phyloP scores from a whole-genome alignment of 768 basidiomycete genomes.

The Lentinula sp. region DNA sequence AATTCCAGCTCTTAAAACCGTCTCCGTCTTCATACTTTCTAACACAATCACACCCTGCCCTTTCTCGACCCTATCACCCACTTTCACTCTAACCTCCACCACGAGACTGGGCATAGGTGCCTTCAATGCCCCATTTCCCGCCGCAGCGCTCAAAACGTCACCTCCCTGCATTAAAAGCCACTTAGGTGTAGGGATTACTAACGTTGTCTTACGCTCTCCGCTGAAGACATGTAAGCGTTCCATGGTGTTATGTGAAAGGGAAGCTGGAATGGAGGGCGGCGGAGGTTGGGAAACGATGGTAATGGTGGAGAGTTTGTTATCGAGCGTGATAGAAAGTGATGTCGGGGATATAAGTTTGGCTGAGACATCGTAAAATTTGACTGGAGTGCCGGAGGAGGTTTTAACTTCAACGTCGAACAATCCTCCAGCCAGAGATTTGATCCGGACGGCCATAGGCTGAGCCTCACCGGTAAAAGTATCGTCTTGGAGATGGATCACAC shows the following conservation, averaged over 20 bases:
- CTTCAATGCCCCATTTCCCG: slow-evolving; percentile 56
- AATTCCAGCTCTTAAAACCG: slow-evolving; percentile 67
- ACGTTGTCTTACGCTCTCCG: slow-evolving; percentile 54
- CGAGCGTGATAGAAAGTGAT: slow-evolving; percentile 47
- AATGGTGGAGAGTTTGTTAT: slow-evolving; percentile 42
- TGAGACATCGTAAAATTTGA: slow-evolving; percentile 42
- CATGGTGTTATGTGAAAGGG: slow-evolving; percentile 48
- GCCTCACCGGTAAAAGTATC: slow-evolving; percentile 38
- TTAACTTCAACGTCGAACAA: slow-evolving; percentile 51
- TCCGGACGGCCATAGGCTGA: slow-evolving; percentile 32
- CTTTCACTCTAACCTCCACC: slow-evolving; percentile 77
- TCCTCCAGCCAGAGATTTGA: slow-evolving; percentile 31
- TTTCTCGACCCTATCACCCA: slow-evolving; percentile 73
- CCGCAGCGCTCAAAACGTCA: slow-evolving; percentile 39
- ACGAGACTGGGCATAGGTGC: slow-evolving; percentile 94
- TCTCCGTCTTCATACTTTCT: slow-evolving; percentile 99
- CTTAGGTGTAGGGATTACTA: slow-evolving; percentile 62
- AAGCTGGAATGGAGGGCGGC: slow-evolving; percentile 45
- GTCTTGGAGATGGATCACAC: slow-evolving; percentile 53
- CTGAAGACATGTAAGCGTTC: slow-evolving; percentile 77
- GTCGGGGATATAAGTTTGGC: slow-evolving; percentile 53
- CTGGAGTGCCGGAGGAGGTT: slow-evolving; percentile 20
- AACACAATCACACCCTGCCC: slow-evolving; percentile 79
- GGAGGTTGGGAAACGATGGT: slow-evolving; percentile 73
- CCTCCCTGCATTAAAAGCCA: slow-evolving; percentile 68